Evolutionary conservation across 768 basidiomycete species (phyloP).

Genomic region (Rubroboletus pulcherrimus): DNA sequence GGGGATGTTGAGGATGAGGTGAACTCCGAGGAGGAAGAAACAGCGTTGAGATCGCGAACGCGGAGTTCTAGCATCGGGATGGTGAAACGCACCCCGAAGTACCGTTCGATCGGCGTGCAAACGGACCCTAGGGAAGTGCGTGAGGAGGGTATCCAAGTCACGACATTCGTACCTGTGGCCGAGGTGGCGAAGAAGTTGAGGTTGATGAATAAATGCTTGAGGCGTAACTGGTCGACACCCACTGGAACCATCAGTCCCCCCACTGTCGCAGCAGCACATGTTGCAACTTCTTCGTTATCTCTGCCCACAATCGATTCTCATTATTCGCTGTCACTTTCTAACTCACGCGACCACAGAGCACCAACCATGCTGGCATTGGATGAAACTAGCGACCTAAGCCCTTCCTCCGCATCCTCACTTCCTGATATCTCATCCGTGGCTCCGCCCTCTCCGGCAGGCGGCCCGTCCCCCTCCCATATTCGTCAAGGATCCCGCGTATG

Average conservation of each 20-base stretch:
- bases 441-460: conserved; percentile 49
- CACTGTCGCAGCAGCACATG: background rate
- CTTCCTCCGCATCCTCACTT: conserved; percentile 9
- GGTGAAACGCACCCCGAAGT: conserved; percentile 35
- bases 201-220: conserved; percentile 17
- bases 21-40: conserved; percentile 52
- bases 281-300: conserved; percentile 1
- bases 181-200: conserved; percentile 23
- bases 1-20: conserved; percentile 79
- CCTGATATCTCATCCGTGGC: conserved; percentile 56
- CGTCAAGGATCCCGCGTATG: conserved; percentile 64
- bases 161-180: conserved; percentile 14
- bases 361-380: conserved; percentile 2
- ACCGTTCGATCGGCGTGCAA: conserved; percentile 68
- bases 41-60: conserved; percentile 32
- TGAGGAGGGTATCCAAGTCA: conserved; percentile 59
- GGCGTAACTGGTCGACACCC: conserved; percentile 19
- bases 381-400: conserved; percentile 6
- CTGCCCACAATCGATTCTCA: conserved; percentile 12
- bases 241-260: conserved; percentile 1
- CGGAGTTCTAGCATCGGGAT: conserved; percentile 30
- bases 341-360: conserved; percentile 6
- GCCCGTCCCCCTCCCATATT: conserved; percentile 28
- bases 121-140: conserved; percentile 54
- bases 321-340: conserved; percentile 17